phyloP scores from a whole-genome alignment of 1,139 yeast species.

The Candida sojae region DNA sequence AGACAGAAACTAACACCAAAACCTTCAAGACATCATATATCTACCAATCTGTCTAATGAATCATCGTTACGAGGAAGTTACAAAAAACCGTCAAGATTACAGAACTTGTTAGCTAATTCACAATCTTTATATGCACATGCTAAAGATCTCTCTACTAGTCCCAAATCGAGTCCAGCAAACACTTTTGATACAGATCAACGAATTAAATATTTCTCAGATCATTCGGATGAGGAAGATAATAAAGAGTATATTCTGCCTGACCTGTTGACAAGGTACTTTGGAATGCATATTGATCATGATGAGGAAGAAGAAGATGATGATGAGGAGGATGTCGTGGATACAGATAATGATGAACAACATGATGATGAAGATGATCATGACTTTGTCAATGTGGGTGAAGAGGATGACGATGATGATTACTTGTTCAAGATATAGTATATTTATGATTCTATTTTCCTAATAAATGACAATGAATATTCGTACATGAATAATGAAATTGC shows the following conservation, averaged over 20 bases:
- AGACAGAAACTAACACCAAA: slow-evolving; percentile 12
- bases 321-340: slow-evolving; percentile 13
- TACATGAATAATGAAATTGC: slow-evolving; percentile 76
- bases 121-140: slow-evolving; percentile 37
- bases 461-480: slow-evolving; percentile 41
- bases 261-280: slow-evolving; percentile 38
- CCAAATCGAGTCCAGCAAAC: slow-evolving; percentile 12
- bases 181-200: slow-evolving; percentile 15
- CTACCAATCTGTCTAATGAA: slow-evolving; percentile 5
- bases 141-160: slow-evolving; percentile 19
- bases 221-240: slow-evolving; percentile 27
- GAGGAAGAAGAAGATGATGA: slow-evolving; percentile 22
- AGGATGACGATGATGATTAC: slow-evolving; percentile 33
- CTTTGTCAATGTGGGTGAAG: slow-evolving; percentile 26
- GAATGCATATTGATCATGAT: slow-evolving; percentile 21
- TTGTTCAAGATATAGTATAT: slow-evolving; percentile 26
- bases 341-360: slow-evolving; percentile 18
- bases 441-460: slow-evolving; percentile 6
- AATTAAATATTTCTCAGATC: slow-evolving; percentile 18
- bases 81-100: slow-evolving; percentile 27
- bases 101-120: slow-evolving; percentile 39
- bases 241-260: slow-evolving; percentile 46
- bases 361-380: slow-evolving; percentile 27
- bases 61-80: slow-evolving; percentile 8
- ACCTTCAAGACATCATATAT: slow-evolving; percentile 8